Base-by-base conservation (phyloP, 208 protist genomes). In the Crithidia mellificae region DNA sequence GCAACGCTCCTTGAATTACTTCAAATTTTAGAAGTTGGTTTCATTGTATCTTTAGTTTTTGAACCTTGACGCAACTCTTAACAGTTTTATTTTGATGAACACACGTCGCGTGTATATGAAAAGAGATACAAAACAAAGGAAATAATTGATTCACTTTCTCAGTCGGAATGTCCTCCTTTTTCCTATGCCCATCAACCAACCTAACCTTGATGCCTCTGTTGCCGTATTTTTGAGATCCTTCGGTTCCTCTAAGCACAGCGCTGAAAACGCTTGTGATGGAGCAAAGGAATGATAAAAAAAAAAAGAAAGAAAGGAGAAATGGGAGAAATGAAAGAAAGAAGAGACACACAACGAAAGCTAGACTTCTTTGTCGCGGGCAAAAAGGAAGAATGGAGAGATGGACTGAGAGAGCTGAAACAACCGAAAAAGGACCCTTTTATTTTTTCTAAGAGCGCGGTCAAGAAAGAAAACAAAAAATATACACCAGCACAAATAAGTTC, bases 61-160 rank as follows among this genome's bases (percentile, higher is more conserved):
- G 56, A 51, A 38, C 25, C 36, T 38, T 51, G 41, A 11, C 15
- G 41, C 56, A 19, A 27, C 41, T 22, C 43, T 41, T 19, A 11
- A 17, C 36, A 34, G n/a, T 63, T 63, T 24, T 14, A 19, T 63
- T 61, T 61, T 61, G 54, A 61, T 61, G 54, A 27, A 20, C 41
- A 47, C 56, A 47, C 54, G 20, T 61, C 38, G 19, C 27, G 41
- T 25, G 56, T 38, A 66, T 46, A 46, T 34, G 34, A 34, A 43
- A 53, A n/a, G 53, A 38, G 51, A 69, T 54, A 62, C 49, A 70
- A 44, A 63, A 27, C 19, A 34, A 30, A 27, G 27, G 30, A 11
- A 24, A 25, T 29, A 27, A 20, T 38, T 63, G 44, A 38, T 38
- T 11, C 34, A 38, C 7, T n/a, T n/a, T n/a, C 34, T 38, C 34